Evolutionary conservation across 306 rosid species (phyloP), one percentile per base, ranked within the genome.

Genomic region (Mimosa bimucronata): DNA sequence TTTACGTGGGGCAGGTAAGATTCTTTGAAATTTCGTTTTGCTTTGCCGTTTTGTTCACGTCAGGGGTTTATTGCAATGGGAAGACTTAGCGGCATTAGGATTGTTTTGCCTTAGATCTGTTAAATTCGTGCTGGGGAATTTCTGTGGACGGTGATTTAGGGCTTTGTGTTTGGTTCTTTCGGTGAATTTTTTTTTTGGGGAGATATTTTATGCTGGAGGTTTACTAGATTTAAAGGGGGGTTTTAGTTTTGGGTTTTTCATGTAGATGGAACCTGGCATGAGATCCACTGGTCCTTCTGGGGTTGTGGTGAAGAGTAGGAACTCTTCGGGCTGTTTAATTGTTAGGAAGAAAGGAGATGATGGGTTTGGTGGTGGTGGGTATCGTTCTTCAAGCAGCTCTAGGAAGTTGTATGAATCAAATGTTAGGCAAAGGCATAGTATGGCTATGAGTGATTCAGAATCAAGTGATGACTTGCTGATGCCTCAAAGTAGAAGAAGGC

Each of bases 291-390:
- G 87, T 15, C 81, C 90, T 40, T 85, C 97, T 19, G 97, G 90
- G 88, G 89, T 88, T 66, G 77, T 92, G 85, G 93, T 92, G 84
- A 92, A 92, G 92, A 94, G 88, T 19, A 84, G 90, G 64, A 89
- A 81, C 62, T 88, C 97, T 2, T 92, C 97, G 0, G 98, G 97
- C 26, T 94, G 96, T 78, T 90, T 92, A 71, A 86, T 94, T 80
- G 96, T 94, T 28, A 84, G 90, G 38, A 92, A 91, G 84, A 94
- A 90, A 76, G 91, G 82, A 18, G 92, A 89, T 82, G 90, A 88
- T 81, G 90, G 85, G 14, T 72, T 84, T 81, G 86, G 85, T 26
- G 92, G 87, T 13, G 88, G 84, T 1, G 88, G 84, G 15, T 81
- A 55, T 42, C 94, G 89, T 66, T 79, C 91, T 77, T 88, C 89